phyloP scores from a whole-genome alignment of 1,284 basidiomycete species.

The Austroboletus novae-zelandiae region DNA sequence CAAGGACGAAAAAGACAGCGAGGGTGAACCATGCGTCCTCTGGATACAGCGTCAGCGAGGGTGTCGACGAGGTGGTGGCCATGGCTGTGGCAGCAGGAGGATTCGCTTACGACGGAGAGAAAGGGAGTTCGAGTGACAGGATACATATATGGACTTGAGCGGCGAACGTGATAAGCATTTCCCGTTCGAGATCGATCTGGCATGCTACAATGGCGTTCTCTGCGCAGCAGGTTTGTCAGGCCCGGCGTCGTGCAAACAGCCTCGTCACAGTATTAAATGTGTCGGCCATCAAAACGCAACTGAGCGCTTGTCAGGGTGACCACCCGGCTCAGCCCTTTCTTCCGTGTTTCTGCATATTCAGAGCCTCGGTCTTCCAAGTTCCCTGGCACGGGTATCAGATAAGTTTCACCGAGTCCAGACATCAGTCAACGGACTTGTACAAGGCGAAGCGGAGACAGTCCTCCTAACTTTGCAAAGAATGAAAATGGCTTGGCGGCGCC shows the following conservation, averaged over 20 bases:
- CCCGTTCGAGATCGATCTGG: not conserved
- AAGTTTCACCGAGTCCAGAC: too few species aligned
- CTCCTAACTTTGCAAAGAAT: too few species aligned
- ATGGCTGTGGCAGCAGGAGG: slow-evolving; percentile 3
- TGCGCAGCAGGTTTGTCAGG: not conserved
- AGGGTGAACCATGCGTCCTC: slow-evolving; percentile 45
- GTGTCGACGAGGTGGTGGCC: not conserved
- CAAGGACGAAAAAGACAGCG: slow-evolving; percentile 39
- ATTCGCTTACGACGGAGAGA: not conserved
- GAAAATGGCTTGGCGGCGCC: too few species aligned
- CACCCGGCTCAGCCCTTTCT: too few species aligned
- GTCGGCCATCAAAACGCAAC: not conserved
- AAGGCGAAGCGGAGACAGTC: too few species aligned
- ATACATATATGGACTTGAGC: slow-evolving; percentile 15
- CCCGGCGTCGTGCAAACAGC: too few species aligned
- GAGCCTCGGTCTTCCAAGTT: too few species aligned
- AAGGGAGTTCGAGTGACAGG: not conserved
- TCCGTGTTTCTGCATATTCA: too few species aligned
- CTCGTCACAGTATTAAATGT: not conserved
- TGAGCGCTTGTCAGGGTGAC: not conserved
- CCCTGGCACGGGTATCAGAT: too few species aligned
- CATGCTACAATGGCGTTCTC: not conserved
- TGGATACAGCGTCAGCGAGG: slow-evolving; percentile 31
- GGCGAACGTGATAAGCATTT: not conserved
- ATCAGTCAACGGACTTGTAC: too few species aligned